phyloP scores from a whole-genome alignment of 164 flowering plant species.

The Tinospora cordifolia region DNA sequence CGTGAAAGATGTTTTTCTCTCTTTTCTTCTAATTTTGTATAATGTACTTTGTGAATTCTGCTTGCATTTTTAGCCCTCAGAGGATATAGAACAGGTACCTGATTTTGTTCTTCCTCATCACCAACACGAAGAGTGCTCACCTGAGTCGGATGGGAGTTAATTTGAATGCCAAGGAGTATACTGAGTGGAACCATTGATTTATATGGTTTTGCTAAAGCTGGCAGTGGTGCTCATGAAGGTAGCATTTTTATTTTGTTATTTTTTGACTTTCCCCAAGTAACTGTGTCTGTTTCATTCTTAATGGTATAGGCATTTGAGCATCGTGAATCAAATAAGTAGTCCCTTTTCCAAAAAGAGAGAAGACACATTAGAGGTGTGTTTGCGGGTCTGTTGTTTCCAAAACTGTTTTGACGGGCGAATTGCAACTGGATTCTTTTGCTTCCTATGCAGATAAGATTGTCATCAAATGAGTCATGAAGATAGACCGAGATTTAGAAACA shows the following conservation, averaged over 20 bases:
- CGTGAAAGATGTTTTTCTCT: neutral
- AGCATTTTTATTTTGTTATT: too few relatives aligned
- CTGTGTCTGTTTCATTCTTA: too few relatives aligned
- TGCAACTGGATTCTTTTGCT: neutral
- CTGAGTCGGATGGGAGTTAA: neutral
- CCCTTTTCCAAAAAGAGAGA: too few relatives aligned
- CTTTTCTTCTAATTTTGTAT: neutral
- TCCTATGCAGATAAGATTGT: neutral
- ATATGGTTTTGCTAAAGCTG: too few relatives aligned
- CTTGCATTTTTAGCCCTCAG: slow-evolving; percentile 41
- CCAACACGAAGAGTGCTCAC: slow-evolving; percentile 12
- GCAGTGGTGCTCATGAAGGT: too few relatives aligned
- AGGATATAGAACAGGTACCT: slow-evolving; percentile 65
- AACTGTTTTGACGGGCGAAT: neutral
- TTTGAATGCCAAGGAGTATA: neutral
- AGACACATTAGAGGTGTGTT: too few relatives aligned
- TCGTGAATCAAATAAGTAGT: too few relatives aligned
- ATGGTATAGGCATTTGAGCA: too few relatives aligned
- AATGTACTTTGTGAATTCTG: neutral
- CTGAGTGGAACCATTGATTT: too few relatives aligned
- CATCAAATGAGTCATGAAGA: neutral
- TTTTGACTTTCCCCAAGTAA: too few relatives aligned
- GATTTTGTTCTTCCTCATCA: slow-evolving; percentile 23
- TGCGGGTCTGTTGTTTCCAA: too few relatives aligned
- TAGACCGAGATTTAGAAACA: neutral